These are phyloP conservation scores for Tarenaya hassleriana DNA, from an alignment of 345 rosid genomes.

Conservation along the genomic window DNA sequence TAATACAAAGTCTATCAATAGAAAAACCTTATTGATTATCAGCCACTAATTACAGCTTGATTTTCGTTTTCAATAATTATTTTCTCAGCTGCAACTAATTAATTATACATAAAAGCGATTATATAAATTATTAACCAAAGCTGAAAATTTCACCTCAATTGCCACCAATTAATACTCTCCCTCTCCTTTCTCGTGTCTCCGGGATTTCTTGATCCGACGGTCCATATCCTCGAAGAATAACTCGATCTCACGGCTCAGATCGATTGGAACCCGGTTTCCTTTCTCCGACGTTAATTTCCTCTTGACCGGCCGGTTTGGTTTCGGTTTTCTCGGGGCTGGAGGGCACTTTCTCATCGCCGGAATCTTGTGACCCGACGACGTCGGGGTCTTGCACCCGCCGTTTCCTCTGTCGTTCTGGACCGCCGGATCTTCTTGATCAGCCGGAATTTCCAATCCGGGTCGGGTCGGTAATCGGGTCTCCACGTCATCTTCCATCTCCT, in stretches of 20 bases:
- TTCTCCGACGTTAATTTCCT: constrained; percentile 29
- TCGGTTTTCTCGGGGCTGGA: constrained; percentile 33
- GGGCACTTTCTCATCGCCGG: constrained; percentile 32
- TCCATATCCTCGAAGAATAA: constrained; percentile 36
- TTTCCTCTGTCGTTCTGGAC: constrained; percentile 15
- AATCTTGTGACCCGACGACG: constrained; percentile 31
- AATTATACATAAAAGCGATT: too few relatives aligned
- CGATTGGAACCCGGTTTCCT: constrained; percentile 28
- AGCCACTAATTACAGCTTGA: too few relatives aligned
- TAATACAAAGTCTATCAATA: too few relatives aligned
- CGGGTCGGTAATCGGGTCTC: constrained; percentile 26
- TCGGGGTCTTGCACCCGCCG: constrained; percentile 44
- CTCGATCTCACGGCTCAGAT: constrained; percentile 42
- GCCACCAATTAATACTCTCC: too few relatives aligned
- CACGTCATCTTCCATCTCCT: constrained; percentile 26
- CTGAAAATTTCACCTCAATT: too few relatives aligned
- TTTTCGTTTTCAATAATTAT: too few relatives aligned
- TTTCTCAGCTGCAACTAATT: too few relatives aligned
- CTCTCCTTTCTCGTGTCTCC: too few relatives aligned
- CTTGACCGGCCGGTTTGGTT: constrained; percentile 27
- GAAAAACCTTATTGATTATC: too few relatives aligned
- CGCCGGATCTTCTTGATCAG: too few relatives aligned
- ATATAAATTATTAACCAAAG: too few relatives aligned
- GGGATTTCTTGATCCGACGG: constrained; percentile 53
- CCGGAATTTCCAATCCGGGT: constrained; percentile 17